A percentile compares a stretch with the other conserved stretches of the same genome.
phyloP scores from a whole-genome alignment of 768 basidiomycete genomes.

The Rhodosporidiobolus sp. region DNA sequence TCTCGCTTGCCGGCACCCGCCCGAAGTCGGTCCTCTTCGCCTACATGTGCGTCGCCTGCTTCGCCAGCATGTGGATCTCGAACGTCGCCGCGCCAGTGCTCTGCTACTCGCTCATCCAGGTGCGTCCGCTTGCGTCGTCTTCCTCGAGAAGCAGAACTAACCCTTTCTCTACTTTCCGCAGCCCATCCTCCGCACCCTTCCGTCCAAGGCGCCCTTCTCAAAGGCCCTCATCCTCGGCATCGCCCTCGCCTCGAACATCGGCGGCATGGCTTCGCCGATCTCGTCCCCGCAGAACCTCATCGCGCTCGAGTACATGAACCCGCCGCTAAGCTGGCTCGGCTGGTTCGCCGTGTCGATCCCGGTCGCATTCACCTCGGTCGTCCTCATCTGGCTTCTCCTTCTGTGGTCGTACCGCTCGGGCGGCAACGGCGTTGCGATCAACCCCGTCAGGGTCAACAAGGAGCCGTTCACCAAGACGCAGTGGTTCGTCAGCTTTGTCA shows the following conservation, averaged over 20 bases:
- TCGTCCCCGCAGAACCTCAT: slow-evolving; percentile 98
- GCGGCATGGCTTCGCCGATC: slow-evolving; percentile 94
- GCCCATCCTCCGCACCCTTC: slow-evolving; percentile 90
- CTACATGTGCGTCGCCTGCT: slow-evolving; percentile 94
- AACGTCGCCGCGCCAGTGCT: slow-evolving; percentile 97
- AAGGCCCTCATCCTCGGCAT: slow-evolving; percentile 92
- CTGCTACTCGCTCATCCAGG: slow-evolving; percentile 91
- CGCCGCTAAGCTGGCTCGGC: slow-evolving; percentile 74
- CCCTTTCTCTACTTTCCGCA: slow-evolving; percentile 46
- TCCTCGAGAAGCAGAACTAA: slow-evolving; percentile 20
- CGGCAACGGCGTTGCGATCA: slow-evolving; percentile 75
- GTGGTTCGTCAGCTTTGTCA: slow-evolving; percentile 82
- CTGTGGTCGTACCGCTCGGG: slow-evolving; percentile 73
- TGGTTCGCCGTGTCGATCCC: slow-evolving; percentile 96
- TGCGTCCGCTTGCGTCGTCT: slow-evolving; percentile 50
- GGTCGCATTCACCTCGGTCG: slow-evolving; percentile 76
- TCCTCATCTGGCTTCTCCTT: slow-evolving; percentile 88
- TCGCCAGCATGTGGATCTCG: slow-evolving; percentile 99
- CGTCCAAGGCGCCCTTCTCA: slow-evolving; percentile 77
- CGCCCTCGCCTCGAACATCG: slow-evolving; percentile 96
- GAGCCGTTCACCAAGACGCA: slow-evolving; percentile 80
- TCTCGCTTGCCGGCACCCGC: slow-evolving; percentile 81
- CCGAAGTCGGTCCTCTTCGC: slow-evolving; percentile 84
- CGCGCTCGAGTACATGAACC: slow-evolving; percentile 80
- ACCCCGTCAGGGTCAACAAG: slow-evolving; percentile 73